Evolutionary conservation across 148 eudicot genomes (phyloP).

Genomic region (Vaccinium macrocarpon): DNA sequence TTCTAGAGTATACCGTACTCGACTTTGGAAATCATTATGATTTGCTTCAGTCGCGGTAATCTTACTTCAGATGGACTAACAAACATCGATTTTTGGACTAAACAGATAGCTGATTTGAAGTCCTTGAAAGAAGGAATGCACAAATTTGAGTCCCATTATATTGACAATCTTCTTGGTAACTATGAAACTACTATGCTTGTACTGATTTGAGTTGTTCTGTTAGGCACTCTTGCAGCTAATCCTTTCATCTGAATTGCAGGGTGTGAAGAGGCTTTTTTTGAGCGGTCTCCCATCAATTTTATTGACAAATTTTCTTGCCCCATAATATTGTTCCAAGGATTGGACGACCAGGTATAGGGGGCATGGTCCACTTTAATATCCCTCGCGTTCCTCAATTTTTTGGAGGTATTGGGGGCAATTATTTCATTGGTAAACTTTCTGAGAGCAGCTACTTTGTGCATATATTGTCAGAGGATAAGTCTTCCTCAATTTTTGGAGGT

Average conservation of each 20-base stretch:
- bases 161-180: constrained; percentile 37
- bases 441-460: too few relatives aligned
- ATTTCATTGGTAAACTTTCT: too few relatives aligned
- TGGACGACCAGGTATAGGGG: constrained; percentile 36
- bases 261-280: constrained; percentile 30
- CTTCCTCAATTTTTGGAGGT: too few relatives aligned
- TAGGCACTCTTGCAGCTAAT: neutral
- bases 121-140: constrained; percentile 32
- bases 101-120: constrained; percentile 35
- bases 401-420: too few relatives aligned
- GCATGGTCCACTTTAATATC: neutral
- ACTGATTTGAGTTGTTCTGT: neutral
- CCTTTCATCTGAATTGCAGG: constrained; percentile 21
- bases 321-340: constrained; percentile 37
- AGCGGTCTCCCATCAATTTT: constrained; percentile 39
- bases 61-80: neutral
- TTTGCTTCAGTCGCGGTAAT: neutral
- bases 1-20: neutral
- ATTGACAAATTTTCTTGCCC: constrained; percentile 41
- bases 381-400: too few relatives aligned
- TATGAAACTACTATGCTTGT: neutral
- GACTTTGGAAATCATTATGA: neutral
- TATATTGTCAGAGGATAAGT: too few relatives aligned
- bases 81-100: neutral
- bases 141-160: constrained; percentile 42